Evolutionary conservation across 169 alveolate species (phyloP), one percentile per base, ranked within the genome.

Genomic region (Plasmodium malariae): DNA sequence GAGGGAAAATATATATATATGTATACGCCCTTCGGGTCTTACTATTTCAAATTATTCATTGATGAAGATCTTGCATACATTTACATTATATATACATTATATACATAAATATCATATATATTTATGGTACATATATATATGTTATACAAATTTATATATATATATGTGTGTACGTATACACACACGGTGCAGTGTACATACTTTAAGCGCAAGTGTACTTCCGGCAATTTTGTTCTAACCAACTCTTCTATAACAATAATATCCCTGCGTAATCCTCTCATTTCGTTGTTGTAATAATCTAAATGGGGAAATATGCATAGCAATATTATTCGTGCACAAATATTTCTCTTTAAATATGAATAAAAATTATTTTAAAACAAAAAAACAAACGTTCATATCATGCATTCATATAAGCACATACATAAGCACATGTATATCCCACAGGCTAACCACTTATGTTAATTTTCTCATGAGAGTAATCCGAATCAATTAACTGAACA

Each of bases 221-320:
- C 92, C 28, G 94, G 95, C 65, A 93, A 70, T 68, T 95, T 90
- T 86, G 76, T 80, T 55, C 69, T 63, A 7, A 95, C 74, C 45
- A 95, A 68, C 68, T 91, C 74, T 67, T 93, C 97, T 62, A 96
- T 92, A 54, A 95, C 97, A 69, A 94, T 68, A 70, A 96, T 69
- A 51, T 96, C 98, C 17, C 97, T 91, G 45, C 94, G 86, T 40
- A 96, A 78, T 9, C 90, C 97, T 9, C 71, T 37, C 98, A 96
- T 96, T 48, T 96, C 97, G 19, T 92, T 88, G 57, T 95, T 93
- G 85, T 96, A 96, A 78, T 95, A 96, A 34, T 94, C 96, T 71
- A 80, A 68, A 26, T 34, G 32, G 80, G 6, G 36, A 43, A 68
- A 51, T 40, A 48, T 24, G 57, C 57, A 24, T 45, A 28, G 85